These are phyloP conservation scores for Chrysosporium keratinophilum DNA, from an alignment of 2,329 filamentous ascomycete species.

Conservation along the genomic window DNA sequence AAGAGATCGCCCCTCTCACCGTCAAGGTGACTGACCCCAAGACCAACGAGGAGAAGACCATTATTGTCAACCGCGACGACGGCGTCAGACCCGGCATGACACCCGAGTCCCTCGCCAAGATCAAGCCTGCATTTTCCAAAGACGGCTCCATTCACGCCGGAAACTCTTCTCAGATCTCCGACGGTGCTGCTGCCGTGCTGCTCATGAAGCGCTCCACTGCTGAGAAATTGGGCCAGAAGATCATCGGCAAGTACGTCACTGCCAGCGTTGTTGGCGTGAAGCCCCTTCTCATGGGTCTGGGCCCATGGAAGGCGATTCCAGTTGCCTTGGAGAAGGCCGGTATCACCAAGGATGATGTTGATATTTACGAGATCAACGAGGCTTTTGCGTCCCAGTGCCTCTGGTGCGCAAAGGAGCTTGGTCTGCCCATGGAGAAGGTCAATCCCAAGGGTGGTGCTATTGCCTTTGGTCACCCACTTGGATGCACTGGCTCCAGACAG, in stretches of 20 bases:
- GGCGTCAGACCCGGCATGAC: constrained; percentile 80
- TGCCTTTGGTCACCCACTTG: constrained; percentile 88
- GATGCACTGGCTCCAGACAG: constrained; percentile 88
- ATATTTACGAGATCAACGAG: constrained; percentile 99
- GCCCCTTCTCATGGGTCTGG: constrained; percentile 90
- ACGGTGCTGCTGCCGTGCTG: constrained; percentile 88
- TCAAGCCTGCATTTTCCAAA: constrained; percentile 79
- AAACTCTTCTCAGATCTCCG: constrained; percentile 90
- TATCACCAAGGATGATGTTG: constrained; percentile 77
- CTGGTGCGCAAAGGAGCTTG: constrained; percentile 84
- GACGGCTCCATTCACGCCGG: constrained; percentile 91
- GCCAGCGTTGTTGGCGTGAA: constrained; percentile 79
- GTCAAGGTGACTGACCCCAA: constrained; percentile 88
- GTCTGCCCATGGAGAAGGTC: constrained; percentile 72
- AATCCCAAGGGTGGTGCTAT: constrained; percentile 97
- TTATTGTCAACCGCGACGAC: constrained; percentile 77
- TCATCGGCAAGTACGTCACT: constrained; percentile 85
- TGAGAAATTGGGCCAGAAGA: constrained; percentile 73
- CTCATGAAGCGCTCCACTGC: constrained; percentile 92
- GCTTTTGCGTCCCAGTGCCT: constrained; percentile 92
- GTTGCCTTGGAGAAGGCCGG: constrained; percentile 81
- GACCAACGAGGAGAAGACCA: constrained; percentile 70
- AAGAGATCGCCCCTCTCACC: constrained; percentile 79
- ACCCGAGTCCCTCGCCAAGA: constrained; percentile 77
- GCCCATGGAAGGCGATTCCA: constrained; percentile 92